phyloP scores from a whole-genome alignment of 495 filamentous ascomycete genomes.

The Podospora bellae-mahoneyi region DNA sequence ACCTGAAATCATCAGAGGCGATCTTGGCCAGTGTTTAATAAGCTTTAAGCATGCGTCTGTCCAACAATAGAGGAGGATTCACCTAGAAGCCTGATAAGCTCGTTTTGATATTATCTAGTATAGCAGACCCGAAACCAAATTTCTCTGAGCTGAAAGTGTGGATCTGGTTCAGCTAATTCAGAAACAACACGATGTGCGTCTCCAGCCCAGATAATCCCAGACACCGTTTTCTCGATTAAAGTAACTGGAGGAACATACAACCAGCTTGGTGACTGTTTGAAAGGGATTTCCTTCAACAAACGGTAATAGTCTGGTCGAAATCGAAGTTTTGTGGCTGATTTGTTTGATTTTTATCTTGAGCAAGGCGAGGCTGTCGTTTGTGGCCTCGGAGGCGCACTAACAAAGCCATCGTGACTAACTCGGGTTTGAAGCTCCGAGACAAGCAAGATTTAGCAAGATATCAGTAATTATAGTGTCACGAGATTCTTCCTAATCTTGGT shows the following conservation, averaged over 20 bases:
- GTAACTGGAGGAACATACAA: neutral
- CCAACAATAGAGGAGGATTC: too few relatives aligned
- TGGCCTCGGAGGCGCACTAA: neutral
- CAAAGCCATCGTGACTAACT: neutral
- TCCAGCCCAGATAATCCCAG: neutral
- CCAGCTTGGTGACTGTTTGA: neutral
- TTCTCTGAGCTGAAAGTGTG: too few relatives aligned
- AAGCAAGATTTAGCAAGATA: neutral
- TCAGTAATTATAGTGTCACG: neutral
- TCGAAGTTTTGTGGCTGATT: constrained; percentile 5
- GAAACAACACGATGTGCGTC: too few relatives aligned
- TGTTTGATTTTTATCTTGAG: constrained; percentile 6
- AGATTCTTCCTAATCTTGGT: neutral
- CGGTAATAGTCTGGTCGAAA: neutral
- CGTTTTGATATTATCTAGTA: too few relatives aligned
- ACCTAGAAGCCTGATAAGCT: too few relatives aligned
- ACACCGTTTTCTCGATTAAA: neutral
- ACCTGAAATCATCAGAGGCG: too few relatives aligned
- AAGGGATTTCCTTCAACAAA: neutral
- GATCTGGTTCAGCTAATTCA: too few relatives aligned
- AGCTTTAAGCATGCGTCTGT: too few relatives aligned
- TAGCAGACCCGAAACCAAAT: too few relatives aligned
- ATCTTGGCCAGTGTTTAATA: too few relatives aligned
- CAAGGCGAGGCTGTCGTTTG: neutral
- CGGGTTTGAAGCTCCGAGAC: neutral